Conservation (phyloP, 805 yeast species). For the Candida pini region DNA sequence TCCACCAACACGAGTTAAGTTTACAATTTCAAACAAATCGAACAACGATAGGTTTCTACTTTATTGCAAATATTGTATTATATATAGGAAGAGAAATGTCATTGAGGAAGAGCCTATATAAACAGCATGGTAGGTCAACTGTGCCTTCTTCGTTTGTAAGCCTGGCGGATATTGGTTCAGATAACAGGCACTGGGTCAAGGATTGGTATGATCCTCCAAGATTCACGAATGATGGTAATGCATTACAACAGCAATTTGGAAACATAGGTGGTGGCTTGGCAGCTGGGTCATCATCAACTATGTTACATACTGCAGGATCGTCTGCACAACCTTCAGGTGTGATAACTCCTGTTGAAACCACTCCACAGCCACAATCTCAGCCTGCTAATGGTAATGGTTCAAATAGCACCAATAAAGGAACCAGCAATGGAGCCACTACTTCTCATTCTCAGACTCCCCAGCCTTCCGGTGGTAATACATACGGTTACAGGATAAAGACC, state of each 20-base stretch:
- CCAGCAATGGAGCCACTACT: slow-evolving; percentile 1
- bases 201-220: slow-evolving; percentile 31
- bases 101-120: slow-evolving; percentile 29
- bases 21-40: no score
- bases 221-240: slow-evolving; percentile 8
- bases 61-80: no score
- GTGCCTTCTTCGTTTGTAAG: slow-evolving; percentile 15
- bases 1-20: no score
- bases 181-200: slow-evolving; percentile 26
- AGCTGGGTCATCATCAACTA: slow-evolving; percentile 1
- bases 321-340: slow-evolving; percentile 14
- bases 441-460: slow-evolving; percentile 25
- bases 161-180: slow-evolving; percentile 12
- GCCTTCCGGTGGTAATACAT: slow-evolving; percentile 19
- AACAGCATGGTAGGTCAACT: slow-evolving; percentile 25
- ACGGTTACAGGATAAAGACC: slow-evolving; percentile 28
- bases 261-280: slow-evolving; percentile 3
- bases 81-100: no score
- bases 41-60: no score
- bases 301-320: no score
- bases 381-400: not conserved
- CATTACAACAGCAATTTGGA: slow-evolving; percentile 4
- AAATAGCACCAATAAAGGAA: not conserved
- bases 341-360: slow-evolving; percentile 18
- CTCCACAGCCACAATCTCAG: slow-evolving; percentile 23